Evolutionary conservation across 2,329 filamentous ascomycete species (phyloP).

Genomic region (Fonsecaea nubica): DNA sequence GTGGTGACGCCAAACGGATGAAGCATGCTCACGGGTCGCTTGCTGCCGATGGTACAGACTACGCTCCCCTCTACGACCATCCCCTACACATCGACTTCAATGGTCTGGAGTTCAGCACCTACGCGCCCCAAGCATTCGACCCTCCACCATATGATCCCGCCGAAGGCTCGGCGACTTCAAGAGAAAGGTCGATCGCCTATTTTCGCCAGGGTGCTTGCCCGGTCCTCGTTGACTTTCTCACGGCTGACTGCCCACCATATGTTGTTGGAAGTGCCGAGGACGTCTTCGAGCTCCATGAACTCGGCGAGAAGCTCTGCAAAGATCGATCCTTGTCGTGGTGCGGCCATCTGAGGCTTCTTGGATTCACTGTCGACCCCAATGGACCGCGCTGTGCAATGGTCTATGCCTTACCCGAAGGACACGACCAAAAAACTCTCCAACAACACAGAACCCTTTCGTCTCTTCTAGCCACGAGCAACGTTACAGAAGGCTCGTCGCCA

Average conservation of each 20-base stretch:
- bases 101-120: slow-evolving; percentile 34
- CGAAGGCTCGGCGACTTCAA: slow-evolving; percentile 28
- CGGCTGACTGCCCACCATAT: slow-evolving; percentile 33
- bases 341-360: slow-evolving; percentile 50
- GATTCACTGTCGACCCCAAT: slow-evolving; percentile 41
- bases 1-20: slow-evolving; percentile 28
- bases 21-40: slow-evolving; percentile 30
- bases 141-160: slow-evolving; percentile 39
- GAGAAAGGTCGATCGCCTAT: slow-evolving; percentile 36
- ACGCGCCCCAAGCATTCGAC: slow-evolving; percentile 31
- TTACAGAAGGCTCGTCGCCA: slow-evolving; percentile 49
- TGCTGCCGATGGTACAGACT: slow-evolving; percentile 27
- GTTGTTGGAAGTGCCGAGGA: slow-evolving; percentile 37
- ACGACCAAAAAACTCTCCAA: slow-evolving; percentile 34
- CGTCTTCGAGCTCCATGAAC: slow-evolving; percentile 37
- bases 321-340: slow-evolving; percentile 36
- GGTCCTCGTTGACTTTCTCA: slow-evolving; percentile 39
- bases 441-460: slow-evolving; percentile 38
- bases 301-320: slow-evolving; percentile 36
- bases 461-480: slow-evolving; percentile 36
- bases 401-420: slow-evolving; percentile 38
- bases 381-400: slow-evolving; percentile 39
- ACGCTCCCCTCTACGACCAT: slow-evolving; percentile 35
- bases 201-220: slow-evolving; percentile 31
- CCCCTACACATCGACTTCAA: slow-evolving; percentile 39